A percentile compares a stretch with the other conserved stretches of the same genome.
These are phyloP conservation scores for Quercus mongolica DNA, from an alignment of 306 rosid species.

Conservation along the genomic window DNA sequence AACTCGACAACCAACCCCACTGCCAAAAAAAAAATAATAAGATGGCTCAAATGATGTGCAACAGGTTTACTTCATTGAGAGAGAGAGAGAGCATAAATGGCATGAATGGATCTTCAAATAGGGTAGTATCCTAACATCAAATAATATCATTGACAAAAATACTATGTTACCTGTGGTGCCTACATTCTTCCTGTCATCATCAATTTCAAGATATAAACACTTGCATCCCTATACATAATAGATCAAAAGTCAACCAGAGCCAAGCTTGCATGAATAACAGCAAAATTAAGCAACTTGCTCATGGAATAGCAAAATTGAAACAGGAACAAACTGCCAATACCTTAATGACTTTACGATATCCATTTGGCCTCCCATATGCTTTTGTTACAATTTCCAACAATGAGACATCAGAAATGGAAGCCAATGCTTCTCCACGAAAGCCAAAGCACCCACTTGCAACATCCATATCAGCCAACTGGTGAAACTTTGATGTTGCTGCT, in stretches of 20 bases:
- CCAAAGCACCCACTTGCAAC: slow-evolving; percentile 58
- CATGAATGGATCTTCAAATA: background rate
- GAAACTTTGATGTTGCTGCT: slow-evolving; percentile 85
- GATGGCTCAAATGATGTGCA: background rate
- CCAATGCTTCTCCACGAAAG: slow-evolving; percentile 89
- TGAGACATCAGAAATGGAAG: slow-evolving; percentile 85
- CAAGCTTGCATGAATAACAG: slow-evolving; percentile 31
- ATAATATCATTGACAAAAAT: slow-evolving; percentile 4
- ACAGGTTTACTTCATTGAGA: background rate
- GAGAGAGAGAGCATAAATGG: background rate
- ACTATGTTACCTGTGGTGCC: slow-evolving; percentile 77
- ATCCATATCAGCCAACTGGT: slow-evolving; percentile 43
- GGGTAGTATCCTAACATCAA: background rate
- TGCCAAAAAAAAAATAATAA: background rate
- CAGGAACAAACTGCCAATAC: slow-evolving; percentile 28
- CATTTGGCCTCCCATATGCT: slow-evolving; percentile 85
- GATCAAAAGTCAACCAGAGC: slow-evolving; percentile 21
- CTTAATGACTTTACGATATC: slow-evolving; percentile 85
- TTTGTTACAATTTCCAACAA: slow-evolving; percentile 80
- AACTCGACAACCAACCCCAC: background rate
- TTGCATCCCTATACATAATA: slow-evolving; percentile 68
- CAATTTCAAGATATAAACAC: slow-evolving; percentile 78
- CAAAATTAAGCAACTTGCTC: slow-evolving; percentile 12
- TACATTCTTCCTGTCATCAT: slow-evolving; percentile 72
- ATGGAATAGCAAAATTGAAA: slow-evolving; percentile 18